Evolutionary conservation across 2,329 filamentous ascomycete genomes (phyloP).

Genomic region (Botrytis sinoallii): DNA sequence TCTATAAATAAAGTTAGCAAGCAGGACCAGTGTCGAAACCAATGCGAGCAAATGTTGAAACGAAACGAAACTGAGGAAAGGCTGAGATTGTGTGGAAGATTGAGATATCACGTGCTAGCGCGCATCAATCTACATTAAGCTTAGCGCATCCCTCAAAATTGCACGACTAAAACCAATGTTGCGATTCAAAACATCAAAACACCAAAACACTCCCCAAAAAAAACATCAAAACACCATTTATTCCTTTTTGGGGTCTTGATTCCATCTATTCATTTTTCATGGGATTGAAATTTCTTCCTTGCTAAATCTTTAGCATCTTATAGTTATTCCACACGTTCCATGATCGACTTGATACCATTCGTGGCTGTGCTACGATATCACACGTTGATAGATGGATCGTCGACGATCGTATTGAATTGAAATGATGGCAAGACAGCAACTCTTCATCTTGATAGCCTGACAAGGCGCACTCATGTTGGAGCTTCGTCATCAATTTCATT

Average conservation of each 20-base stretch:
- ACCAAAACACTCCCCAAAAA: not conserved
- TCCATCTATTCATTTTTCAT: not conserved
- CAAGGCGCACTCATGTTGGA: not conserved
- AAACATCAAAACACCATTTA: not conserved
- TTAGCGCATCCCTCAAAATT: not conserved
- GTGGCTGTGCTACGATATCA: not conserved
- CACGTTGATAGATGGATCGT: not conserved
- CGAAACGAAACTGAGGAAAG: not conserved
- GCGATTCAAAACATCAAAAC: constrained; percentile 2
- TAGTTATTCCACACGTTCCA: not conserved
- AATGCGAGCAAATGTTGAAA: not conserved
- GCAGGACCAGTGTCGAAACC: not conserved
- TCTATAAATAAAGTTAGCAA: not conserved
- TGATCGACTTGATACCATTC: not conserved
- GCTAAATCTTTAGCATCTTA: not conserved
- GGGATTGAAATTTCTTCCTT: not conserved
- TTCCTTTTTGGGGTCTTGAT: not conserved
- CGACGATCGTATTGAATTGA: not conserved
- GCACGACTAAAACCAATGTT: not conserved
- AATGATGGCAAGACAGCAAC: constrained; percentile 1
- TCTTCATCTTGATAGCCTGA: not conserved
- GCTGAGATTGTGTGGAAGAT: not conserved
- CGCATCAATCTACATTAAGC: not conserved
- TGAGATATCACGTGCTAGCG: not conserved
- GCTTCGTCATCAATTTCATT: not conserved